Evolutionary conservation across 1,284 basidiomycete genomes (phyloP), one percentile per base, ranked within the genome.

Genomic region (Trametes pubescens): DNA sequence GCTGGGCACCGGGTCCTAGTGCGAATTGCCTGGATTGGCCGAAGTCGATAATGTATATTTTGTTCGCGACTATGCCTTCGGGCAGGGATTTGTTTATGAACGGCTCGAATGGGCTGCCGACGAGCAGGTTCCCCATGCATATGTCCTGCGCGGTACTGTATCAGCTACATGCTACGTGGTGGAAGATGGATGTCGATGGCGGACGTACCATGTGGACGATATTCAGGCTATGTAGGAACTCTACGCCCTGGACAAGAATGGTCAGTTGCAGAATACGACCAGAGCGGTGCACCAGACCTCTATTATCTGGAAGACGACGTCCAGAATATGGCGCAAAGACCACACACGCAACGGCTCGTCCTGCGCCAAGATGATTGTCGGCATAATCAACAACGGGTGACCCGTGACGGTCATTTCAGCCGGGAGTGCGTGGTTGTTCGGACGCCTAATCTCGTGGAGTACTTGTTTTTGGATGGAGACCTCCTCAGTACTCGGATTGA

Each of bases 41-140:
- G 35, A 47, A 60, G 58, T 60, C 58, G 58, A 60, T 60, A 32
- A 60, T 38, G 35, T 60, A 60, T 21, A 53, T 3, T 34, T 22
- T 21, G 7, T 35, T 1, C 8, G 18, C 11, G 29, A 24, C 11
- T 1, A 58, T 18, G 3, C 26, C 13, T 6, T 34, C 14, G 11
- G n/a, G n/a, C n/a, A n/a, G n/a, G n/a, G n/a, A n/a, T n/a, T n/a
- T n/a, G n/a, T n/a, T n/a, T n/a, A n/a, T n/a, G n/a, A n/a, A n/a
- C n/a, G n/a, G n/a, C n/a, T n/a, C n/a, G n/a, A n/a, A n/a, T n/a
- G n/a, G n/a, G n/a, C n/a, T n/a, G n/a, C n/a, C n/a, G n/a, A n/a
- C 35, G 10, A 58, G 1, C 2, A 51, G 4, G 16, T 58, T 58
- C 1, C 4, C 26, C 0, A 1, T 4, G 13, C 26, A 51, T 1